phyloP scores from a whole-genome alignment of 495 filamentous ascomycete species.

The Chaetomium tenue region DNA sequence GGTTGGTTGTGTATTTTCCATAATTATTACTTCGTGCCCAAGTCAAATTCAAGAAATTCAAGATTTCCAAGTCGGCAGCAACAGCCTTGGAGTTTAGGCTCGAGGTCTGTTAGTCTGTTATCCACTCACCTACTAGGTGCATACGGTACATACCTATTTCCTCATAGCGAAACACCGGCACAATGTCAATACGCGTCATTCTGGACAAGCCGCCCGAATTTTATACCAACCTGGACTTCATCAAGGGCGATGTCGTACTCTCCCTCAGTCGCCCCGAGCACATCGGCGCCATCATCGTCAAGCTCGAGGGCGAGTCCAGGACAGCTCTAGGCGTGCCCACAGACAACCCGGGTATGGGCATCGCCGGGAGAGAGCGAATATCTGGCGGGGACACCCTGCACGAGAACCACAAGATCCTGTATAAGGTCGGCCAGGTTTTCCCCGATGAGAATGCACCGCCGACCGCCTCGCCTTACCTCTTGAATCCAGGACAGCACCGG shows the following conservation, averaged over 20 bases:
- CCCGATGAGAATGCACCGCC: constrained; percentile 63
- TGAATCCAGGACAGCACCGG: constrained; percentile 75
- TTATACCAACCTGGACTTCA: constrained; percentile 86
- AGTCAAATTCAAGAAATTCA: neutral
- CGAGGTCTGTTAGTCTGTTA: too few relatives aligned
- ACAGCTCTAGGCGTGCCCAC: constrained; percentile 51
- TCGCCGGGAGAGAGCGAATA: constrained; percentile 31
- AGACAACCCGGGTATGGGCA: constrained; percentile 26
- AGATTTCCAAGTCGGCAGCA: too few relatives aligned
- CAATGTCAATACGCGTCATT: constrained; percentile 75
- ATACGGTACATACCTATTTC: constrained; percentile 42
- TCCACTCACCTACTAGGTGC: too few relatives aligned
- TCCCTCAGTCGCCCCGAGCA: constrained; percentile 60
- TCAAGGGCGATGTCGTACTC: constrained; percentile 66
- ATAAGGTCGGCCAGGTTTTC: constrained; percentile 76
- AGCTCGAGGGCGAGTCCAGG: constrained; percentile 85
- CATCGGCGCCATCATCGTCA: constrained; percentile 79
- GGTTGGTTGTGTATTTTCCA: neutral
- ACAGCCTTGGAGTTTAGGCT: too few relatives aligned
- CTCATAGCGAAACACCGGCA: constrained; percentile 10
- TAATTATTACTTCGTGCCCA: neutral
- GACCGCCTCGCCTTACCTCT: constrained; percentile 59
- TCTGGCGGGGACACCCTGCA: constrained; percentile 39
- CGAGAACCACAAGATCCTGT: constrained; percentile 60
- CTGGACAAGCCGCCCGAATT: constrained; percentile 71